Percentiles rank a stretch among this genome's conserved stretches.
Conservation (phyloP, 106 monocot species). For the Platanthera zijinensis region DNA sequence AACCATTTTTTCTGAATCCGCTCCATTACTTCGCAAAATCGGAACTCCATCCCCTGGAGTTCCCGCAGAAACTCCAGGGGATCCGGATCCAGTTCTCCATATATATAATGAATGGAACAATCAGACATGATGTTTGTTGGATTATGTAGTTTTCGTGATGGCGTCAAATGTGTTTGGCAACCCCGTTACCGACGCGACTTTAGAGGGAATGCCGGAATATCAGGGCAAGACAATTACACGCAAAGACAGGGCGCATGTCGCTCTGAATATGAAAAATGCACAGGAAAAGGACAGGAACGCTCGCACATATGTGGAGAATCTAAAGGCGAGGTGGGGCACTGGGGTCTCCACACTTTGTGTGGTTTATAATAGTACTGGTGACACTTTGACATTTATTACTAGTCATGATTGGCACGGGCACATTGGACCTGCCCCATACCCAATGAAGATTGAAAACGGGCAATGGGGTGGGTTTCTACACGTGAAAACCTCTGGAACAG, state of each 20-base stretch:
- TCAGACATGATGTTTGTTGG: too few species aligned
- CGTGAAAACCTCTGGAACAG: background rate
- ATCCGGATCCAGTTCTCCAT: too few species aligned
- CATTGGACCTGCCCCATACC: background rate
- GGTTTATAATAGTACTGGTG: background rate
- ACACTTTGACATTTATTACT: background rate
- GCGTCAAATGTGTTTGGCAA: background rate
- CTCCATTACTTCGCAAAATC: too few species aligned
- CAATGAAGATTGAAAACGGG: background rate
- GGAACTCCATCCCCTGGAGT: too few species aligned
- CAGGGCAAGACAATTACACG: background rate
- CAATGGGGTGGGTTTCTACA: constrained; percentile 9
- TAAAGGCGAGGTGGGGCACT: background rate
- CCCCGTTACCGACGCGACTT: background rate
- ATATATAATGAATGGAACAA: too few species aligned
- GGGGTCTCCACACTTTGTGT: background rate
- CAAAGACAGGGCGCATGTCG: background rate
- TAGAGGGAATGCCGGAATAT: background rate
- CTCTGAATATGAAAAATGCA: background rate
- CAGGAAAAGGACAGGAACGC: background rate
- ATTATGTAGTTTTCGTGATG: background rate
- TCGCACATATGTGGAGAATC: background rate
- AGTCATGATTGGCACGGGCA: background rate
- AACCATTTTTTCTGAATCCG: too few species aligned
- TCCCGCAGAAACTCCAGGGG: too few species aligned